Base-by-base conservation (phyloP, 1,284 basidiomycete species). In the Ustilago cynodontis region DNA sequence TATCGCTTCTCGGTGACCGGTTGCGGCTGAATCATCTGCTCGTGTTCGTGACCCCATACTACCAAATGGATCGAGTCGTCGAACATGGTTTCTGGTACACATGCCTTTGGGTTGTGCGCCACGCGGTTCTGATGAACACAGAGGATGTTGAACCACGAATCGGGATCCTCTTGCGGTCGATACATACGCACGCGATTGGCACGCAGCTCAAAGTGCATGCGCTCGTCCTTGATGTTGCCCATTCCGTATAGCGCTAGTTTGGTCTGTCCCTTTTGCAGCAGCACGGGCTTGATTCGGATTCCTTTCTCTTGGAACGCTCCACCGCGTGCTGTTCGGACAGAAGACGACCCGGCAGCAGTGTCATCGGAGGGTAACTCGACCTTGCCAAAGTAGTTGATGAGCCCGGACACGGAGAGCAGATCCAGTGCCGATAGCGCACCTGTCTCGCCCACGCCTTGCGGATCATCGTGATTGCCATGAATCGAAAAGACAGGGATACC, bases 401-500 rank as follows among this genome's bases (percentile, higher is more conserved):
- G 89, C 5, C 96, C 97, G 0, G 94, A 92, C 3, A 94, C 95
- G 1, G 95, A 95, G 5, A 99, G 91, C 53, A 99, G 89, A 84
- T 99, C 96, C 9, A 99, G 90, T 0, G 96, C 95, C 76, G 94
- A 97, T 0, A 99, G 89, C 0, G 96, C 95, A 6, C 96, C 97
- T 88, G 94, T 71, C 47, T 69, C 61, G 14, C 95, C 95, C 13
- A 94, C 92, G 24, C 96, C 97, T 87, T 99, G 97, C 33, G 97
- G 96, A 81, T 99, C 96, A 84, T 99, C 97, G 86, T 99, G 97
- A 84, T 99, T 99, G 47, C 96, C 97, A 82, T 99, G 96, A 51
- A 99, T 99, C 0, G 95, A 98, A 87, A 99, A 99, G 24, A 98
- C 93, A 2, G 97, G 97, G 29, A 97, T 94, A 22, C 91, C 91